phyloP scores from a whole-genome alignment of 2,329 filamentous ascomycete genomes.

The Phyllosticta ampelicida region DNA sequence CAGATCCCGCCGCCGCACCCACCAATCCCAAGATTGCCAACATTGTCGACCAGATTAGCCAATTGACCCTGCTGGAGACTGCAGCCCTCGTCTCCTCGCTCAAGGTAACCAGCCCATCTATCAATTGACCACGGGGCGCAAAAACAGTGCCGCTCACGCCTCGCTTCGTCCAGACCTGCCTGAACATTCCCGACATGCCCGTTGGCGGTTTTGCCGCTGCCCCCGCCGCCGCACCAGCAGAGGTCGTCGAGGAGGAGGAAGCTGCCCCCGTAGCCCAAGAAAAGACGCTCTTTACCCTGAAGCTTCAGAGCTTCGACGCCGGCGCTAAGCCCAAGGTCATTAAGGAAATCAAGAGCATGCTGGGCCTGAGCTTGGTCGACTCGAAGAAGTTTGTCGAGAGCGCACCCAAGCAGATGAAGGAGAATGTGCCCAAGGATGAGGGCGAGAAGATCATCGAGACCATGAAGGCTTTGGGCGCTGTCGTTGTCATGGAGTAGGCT shows the following conservation, averaged over 20 bases:
- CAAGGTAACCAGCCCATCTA: slow-evolving; percentile 55
- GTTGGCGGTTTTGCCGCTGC: slow-evolving; percentile 80
- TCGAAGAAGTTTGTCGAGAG: slow-evolving; percentile 99
- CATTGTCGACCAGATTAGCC: slow-evolving; percentile 97
- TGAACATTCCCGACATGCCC: slow-evolving; percentile 97
- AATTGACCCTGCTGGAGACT: slow-evolving; percentile 95
- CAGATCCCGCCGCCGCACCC: slow-evolving; percentile 52
- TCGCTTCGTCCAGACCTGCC: slow-evolving; percentile 56
- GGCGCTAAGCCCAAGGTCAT: slow-evolving; percentile 95
- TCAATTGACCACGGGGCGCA: background rate
- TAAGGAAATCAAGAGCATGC: slow-evolving; percentile 97
- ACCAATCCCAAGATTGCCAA: slow-evolving; percentile 81
- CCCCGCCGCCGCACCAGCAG: slow-evolving; percentile 46
- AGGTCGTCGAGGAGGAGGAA: slow-evolving; percentile 66
- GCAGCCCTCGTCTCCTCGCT: slow-evolving; percentile 88
- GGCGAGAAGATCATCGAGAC: slow-evolving; percentile 96
- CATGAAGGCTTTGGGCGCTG: slow-evolving; percentile 86
- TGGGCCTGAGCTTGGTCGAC: slow-evolving; percentile 92
- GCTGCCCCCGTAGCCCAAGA: slow-evolving; percentile 79
- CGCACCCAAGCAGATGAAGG: slow-evolving; percentile 97
- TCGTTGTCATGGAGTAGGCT: slow-evolving; percentile 75
- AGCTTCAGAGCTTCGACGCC: slow-evolving; percentile 82
- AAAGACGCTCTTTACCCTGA: slow-evolving; percentile 96
- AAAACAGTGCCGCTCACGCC: slow-evolving; percentile 10
- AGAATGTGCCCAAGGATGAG: slow-evolving; percentile 97